Evolutionary conservation across 805 yeast species (phyloP), one percentile per base, ranked within the genome.

Genomic region (Kuraishia hungarica): DNA sequence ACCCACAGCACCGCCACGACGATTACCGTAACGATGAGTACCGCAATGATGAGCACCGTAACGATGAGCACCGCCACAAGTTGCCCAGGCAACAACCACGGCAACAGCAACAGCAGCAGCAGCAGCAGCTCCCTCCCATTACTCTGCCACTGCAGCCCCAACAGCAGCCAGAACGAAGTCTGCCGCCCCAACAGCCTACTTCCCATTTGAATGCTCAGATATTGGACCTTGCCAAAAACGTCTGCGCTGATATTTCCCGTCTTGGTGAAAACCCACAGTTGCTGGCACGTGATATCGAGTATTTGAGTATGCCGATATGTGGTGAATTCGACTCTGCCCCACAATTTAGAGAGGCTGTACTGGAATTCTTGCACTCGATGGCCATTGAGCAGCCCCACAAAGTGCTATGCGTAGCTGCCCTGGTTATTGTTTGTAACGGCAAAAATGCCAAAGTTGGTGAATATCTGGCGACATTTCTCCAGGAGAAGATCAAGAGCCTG

Each of bases 371-470:
- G 24, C 78, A 79, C 54, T 89, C 96, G 1, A 79, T 88, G 50
- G 76, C 86, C 11, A 70, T 80, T 28, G 98, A 94, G 68, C 97
- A 93, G 68, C 98, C 99, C 0, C 96, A 92, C 59, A 94, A 92
- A 67, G 80, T 86, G 57, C 82, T 85, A 15, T 79, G 84, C n/a
- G 69, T 93, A 56, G 79, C 90, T 26, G 82, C 84, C 8, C 74
- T 90, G 60, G 71, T 91, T 4, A 78, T 85, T 62, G 73, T 84
- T 22, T 83, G 89, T 51, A 85, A 87, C 69, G 74, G 86, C 23
- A 78, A 78, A 56, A 83, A 82, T 67, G 78, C 80, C 39, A 72
- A 79, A 46, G 83, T 89, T 49, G 93, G 96, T 53, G 81, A 82
- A 60, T 79, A 80, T 52, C 79, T 89, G 13, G 69, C 89, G 23